Evolutionary conservation across 129 eudicot species (phyloP).

Genomic region (Chrysanthemum makinoi): DNA sequence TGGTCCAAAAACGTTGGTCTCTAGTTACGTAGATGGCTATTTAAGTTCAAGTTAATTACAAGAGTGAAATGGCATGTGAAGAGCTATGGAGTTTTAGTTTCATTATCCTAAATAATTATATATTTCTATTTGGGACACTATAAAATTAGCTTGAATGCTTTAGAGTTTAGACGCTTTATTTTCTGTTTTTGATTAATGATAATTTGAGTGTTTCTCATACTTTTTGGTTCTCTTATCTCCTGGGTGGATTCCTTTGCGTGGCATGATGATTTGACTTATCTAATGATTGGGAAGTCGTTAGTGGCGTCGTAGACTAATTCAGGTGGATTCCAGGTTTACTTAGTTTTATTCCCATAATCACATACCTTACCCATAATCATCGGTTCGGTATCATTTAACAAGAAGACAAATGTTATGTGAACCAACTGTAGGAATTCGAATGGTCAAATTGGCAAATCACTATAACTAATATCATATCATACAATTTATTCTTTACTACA

Average conservation of each 20-base stretch:
- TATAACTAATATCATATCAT: no score
- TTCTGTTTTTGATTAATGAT: not conserved
- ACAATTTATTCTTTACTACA: no score
- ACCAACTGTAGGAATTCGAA: no score
- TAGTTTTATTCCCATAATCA: not conserved
- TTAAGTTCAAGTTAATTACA: not conserved
- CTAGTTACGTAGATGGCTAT: not conserved
- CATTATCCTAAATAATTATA: not conserved
- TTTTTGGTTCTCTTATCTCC: not conserved
- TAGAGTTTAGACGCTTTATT: no score
- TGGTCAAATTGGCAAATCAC: no score
- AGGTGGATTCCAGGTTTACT: not conserved
- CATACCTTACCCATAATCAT: not conserved
- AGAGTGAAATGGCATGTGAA: not conserved
- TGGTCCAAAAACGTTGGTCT: not conserved
- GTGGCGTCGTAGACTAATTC: not conserved
- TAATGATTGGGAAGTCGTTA: not conserved
- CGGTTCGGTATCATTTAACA: no score
- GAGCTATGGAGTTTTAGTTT: not conserved
- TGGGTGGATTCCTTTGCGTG: not conserved
- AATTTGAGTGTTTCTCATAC: not conserved
- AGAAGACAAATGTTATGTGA: no score
- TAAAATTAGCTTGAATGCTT: not conserved
- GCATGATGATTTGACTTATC: not conserved
- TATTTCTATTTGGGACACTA: not conserved